Evolutionary conservation across 139 green algal genomes (phyloP).

Genomic region (Chlorokybus atmophyticus): DNA sequence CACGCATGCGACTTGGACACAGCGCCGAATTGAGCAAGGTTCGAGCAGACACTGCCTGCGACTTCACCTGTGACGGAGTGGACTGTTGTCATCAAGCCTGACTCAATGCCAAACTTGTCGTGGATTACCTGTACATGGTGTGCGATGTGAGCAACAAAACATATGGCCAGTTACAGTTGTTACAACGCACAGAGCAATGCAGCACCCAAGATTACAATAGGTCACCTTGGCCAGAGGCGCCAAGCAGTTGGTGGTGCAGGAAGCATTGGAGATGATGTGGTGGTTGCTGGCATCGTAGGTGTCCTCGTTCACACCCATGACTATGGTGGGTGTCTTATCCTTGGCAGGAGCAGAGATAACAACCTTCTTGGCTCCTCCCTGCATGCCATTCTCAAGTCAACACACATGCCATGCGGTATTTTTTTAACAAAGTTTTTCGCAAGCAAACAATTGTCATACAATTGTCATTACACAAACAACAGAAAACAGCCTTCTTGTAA

Average conservation of each 20-base stretch:
- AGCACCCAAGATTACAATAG: slow-evolving; percentile 35
- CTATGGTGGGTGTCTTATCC: slow-evolving; percentile 88
- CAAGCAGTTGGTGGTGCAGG: slow-evolving; percentile 94
- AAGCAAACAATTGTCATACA: too few relatives aligned
- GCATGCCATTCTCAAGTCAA: too few relatives aligned
- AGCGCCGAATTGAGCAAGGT: too few relatives aligned
- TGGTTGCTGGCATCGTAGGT: slow-evolving; percentile 60
- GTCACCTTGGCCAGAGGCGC: slow-evolving; percentile 70
- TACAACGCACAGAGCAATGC: too few relatives aligned
- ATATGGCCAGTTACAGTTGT: too few relatives aligned
- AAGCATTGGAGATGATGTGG: slow-evolving; percentile 55
- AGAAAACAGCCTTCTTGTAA: too few relatives aligned
- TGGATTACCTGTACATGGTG: slow-evolving; percentile 45
- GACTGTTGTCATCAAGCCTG: slow-evolving; percentile 84
- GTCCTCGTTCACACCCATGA: slow-evolving; percentile 85
- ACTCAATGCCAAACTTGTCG: slow-evolving; percentile 32
- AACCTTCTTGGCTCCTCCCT: slow-evolving; percentile 95
- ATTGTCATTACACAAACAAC: too few relatives aligned
- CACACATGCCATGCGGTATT: too few relatives aligned
- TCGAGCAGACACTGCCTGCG: too few relatives aligned
- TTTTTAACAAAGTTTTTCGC: too few relatives aligned
- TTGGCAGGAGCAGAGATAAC: slow-evolving; percentile 82
- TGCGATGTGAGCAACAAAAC: too few relatives aligned
- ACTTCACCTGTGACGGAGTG: slow-evolving; percentile 65
- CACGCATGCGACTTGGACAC: too few relatives aligned